These are phyloP conservation scores for Fusarium phyllophilum DNA, from an alignment of 2,329 filamentous ascomycete genomes.

Conservation along the genomic window DNA sequence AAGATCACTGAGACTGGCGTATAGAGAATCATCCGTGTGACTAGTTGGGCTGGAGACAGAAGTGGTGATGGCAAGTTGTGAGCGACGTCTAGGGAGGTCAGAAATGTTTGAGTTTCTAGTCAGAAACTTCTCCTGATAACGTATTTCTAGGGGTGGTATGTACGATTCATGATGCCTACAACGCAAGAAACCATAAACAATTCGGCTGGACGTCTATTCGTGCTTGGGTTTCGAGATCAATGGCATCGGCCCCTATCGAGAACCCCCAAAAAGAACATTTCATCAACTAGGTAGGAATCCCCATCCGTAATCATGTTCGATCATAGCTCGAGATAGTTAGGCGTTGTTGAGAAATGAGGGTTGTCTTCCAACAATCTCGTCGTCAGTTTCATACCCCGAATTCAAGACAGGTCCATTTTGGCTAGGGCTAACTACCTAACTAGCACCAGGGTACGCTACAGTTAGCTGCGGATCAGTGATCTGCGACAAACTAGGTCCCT, in stretches of 20 bases:
- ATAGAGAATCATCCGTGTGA: neutral
- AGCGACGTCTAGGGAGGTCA: neutral
- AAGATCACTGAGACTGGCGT: neutral
- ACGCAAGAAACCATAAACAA: neutral
- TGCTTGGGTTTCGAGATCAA: slow-evolving; percentile 11
- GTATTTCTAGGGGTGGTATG: neutral
- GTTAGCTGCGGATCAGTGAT: slow-evolving; percentile 45
- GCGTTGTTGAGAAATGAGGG: slow-evolving; percentile 21
- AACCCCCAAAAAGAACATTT: slow-evolving; percentile 1
- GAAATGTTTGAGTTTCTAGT: neutral
- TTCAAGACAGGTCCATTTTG: neutral
- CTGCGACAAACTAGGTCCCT: slow-evolving; percentile 23
- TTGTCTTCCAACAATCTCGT: slow-evolving; percentile 10
- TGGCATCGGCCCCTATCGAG: slow-evolving; percentile 16
- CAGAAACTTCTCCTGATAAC: neutral
- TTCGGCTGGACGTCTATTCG: slow-evolving; percentile 1
- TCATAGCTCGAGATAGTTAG: neutral
- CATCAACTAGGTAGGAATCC: neutral
- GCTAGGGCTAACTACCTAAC: neutral
- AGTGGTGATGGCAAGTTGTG: neutral
- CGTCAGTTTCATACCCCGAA: slow-evolving; percentile 31
- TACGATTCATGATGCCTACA: slow-evolving; percentile 9
- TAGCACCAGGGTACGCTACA: neutral
- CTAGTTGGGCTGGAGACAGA: neutral
- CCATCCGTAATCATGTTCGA: neutral